These are phyloP conservation scores for Leucosporidium scottii DNA, from an alignment of 768 basidiomycete species.

Conservation along the genomic window DNA sequence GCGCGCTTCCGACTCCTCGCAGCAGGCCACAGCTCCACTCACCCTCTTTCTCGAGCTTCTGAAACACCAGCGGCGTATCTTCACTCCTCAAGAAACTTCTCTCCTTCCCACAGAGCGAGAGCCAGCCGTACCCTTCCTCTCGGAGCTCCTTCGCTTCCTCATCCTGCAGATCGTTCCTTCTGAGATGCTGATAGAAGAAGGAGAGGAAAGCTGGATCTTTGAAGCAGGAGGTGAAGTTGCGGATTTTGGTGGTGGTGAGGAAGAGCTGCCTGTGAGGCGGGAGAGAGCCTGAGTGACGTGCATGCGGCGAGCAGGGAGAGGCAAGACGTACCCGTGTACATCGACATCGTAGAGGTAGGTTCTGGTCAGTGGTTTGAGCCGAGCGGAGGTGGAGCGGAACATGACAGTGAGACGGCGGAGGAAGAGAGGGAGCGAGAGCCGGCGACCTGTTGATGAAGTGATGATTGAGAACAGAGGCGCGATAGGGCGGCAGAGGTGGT, in stretches of 20 bases:
- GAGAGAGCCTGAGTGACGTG: conserved; percentile 6
- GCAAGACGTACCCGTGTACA: too few species aligned
- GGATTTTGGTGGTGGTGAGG: conserved; percentile 18
- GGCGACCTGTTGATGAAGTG: too few species aligned
- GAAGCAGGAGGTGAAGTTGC: conserved; percentile 28
- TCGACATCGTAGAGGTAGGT: too few species aligned
- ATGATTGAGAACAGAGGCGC: too few species aligned
- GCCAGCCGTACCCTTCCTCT: conserved; percentile 20
- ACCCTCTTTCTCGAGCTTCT: conserved; percentile 16
- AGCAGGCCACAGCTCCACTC: not conserved
- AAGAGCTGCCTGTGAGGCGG: conserved; percentile 37
- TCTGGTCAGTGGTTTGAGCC: too few species aligned
- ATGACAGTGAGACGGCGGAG: too few species aligned
- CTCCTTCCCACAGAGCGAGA: conserved; percentile 26
- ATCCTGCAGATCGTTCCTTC: not conserved
- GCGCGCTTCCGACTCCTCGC: too few species aligned
- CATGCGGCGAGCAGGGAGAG: too few species aligned
- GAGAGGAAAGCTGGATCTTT: conserved; percentile 32
- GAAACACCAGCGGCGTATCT: conserved; percentile 30
- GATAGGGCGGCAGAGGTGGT: too few species aligned
- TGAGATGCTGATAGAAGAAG: conserved; percentile 21
- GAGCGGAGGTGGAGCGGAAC: too few species aligned
- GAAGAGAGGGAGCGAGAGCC: too few species aligned
- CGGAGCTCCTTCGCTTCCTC: conserved; percentile 10
- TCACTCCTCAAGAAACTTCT: conserved; percentile 25